These are phyloP conservation scores for Citrullus colocynthis DNA, from an alignment of 306 rosid species.

Conservation along the genomic window DNA sequence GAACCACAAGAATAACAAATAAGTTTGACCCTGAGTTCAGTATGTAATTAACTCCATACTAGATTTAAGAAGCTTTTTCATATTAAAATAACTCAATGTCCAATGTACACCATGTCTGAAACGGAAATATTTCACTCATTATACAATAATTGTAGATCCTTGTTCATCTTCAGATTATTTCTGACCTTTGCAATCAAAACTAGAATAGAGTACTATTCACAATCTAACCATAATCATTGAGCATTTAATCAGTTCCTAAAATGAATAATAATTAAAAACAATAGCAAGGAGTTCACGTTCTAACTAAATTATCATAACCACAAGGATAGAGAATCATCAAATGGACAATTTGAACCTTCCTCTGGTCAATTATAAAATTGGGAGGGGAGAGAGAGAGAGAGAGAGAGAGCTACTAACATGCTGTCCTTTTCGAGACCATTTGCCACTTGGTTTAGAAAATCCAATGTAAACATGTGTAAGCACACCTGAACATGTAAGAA, in stretches of 20 bases:
- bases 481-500: conserved; percentile 48
- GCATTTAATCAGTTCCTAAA: background rate
- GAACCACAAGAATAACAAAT: background rate
- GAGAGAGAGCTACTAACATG: conserved; percentile 37
- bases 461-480: conserved; percentile 92
- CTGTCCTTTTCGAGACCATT: conserved; percentile 98
- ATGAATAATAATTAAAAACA: background rate
- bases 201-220: background rate
- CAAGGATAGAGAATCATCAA: background rate
- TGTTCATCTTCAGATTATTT: background rate
- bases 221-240: background rate
- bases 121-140: background rate
- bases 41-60: background rate
- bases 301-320: background rate
- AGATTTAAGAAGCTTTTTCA: background rate
- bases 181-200: background rate
- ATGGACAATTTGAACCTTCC: background rate
- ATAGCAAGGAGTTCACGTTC: background rate
- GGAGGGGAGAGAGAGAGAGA: background rate
- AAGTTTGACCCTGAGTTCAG: background rate
- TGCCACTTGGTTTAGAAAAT: conserved; percentile 94
- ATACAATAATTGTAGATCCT: background rate
- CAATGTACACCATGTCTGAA: background rate
- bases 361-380: background rate
- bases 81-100: background rate